Evolutionary conservation across 495 filamentous ascomycete species (phyloP).

Genomic region (Talaromyces liani): DNA sequence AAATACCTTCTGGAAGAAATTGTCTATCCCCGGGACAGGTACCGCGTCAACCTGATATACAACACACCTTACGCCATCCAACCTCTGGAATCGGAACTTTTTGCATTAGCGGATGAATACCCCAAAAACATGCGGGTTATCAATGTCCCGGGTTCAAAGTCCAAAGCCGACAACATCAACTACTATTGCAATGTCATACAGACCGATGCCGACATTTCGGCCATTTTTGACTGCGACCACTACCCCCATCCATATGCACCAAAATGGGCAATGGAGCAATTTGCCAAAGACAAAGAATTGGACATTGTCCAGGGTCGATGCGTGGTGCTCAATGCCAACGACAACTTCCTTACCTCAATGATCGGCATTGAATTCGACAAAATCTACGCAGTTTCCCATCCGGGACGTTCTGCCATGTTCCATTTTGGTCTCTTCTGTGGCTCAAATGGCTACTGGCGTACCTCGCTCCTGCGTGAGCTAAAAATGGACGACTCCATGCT

Average conservation of each 20-base stretch:
- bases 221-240: slow-evolving; percentile 35
- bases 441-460: slow-evolving; percentile 32
- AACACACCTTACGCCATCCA: slow-evolving; percentile 31
- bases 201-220: slow-evolving; percentile 25
- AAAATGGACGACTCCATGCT: slow-evolving; percentile 34
- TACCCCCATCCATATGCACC: slow-evolving; percentile 30
- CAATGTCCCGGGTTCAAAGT: slow-evolving; percentile 29
- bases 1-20: slow-evolving; percentile 29
- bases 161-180: slow-evolving; percentile 35
- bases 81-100: slow-evolving; percentile 23
- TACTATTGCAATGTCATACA: slow-evolving; percentile 24
- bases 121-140: slow-evolving; percentile 20
- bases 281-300: slow-evolving; percentile 19
- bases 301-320: slow-evolving; percentile 36
- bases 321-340: slow-evolving; percentile 28
- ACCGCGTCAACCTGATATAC: slow-evolving; percentile 31
- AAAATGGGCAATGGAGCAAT: slow-evolving; percentile 32
- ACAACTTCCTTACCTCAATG: slow-evolving; percentile 23
- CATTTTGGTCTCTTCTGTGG: slow-evolving; percentile 33
- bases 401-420: slow-evolving; percentile 26
- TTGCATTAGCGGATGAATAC: slow-evolving; percentile 14
- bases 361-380: slow-evolving; percentile 36
- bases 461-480: slow-evolving; percentile 23
- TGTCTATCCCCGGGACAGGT: slow-evolving; percentile 27
- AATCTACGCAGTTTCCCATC: slow-evolving; percentile 35